These are phyloP conservation scores for Botrytis galanthina DNA, from an alignment of 2,329 filamentous ascomycete species.

Conservation along the genomic window DNA sequence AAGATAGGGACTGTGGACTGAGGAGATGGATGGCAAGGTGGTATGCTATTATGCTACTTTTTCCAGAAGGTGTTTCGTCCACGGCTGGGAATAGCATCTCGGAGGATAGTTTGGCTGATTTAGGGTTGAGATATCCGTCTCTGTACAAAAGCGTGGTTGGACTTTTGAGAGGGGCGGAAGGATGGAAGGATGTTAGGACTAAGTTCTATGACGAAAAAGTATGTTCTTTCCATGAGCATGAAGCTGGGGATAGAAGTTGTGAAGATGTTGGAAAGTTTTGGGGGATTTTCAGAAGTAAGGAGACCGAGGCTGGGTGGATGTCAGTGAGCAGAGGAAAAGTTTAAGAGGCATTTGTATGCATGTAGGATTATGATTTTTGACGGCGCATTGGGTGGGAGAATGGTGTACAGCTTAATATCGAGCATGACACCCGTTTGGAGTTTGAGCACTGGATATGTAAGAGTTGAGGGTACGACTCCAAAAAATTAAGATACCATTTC, in stretches of 20 bases:
- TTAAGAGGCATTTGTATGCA: neutral
- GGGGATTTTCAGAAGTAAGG: constrained; percentile 8
- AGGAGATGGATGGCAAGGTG: constrained; percentile 9
- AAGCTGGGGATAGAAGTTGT: neutral
- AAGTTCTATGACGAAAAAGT: constrained; percentile 11
- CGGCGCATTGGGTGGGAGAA: neutral
- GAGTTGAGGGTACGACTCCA: no score
- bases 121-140: neutral
- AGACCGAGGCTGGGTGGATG: constrained; percentile 4
- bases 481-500: neutral
- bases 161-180: constrained; percentile 1
- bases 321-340: neutral
- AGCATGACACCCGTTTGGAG: neutral
- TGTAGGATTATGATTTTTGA: neutral
- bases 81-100: neutral
- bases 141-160: constrained; percentile 1
- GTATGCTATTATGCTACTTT: constrained; percentile 12
- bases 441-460: neutral
- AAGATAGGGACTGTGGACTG: constrained; percentile 1
- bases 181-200: constrained; percentile 2
- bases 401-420: neutral
- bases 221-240: constrained; percentile 13
- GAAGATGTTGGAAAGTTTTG: constrained; percentile 15
- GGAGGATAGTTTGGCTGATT: neutral
- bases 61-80: neutral